Percentiles rank a stretch among this genome's conserved stretches.
phyloP scores from a whole-genome alignment of 1,139 yeast species.

The Suhomyces anneliseae region DNA sequence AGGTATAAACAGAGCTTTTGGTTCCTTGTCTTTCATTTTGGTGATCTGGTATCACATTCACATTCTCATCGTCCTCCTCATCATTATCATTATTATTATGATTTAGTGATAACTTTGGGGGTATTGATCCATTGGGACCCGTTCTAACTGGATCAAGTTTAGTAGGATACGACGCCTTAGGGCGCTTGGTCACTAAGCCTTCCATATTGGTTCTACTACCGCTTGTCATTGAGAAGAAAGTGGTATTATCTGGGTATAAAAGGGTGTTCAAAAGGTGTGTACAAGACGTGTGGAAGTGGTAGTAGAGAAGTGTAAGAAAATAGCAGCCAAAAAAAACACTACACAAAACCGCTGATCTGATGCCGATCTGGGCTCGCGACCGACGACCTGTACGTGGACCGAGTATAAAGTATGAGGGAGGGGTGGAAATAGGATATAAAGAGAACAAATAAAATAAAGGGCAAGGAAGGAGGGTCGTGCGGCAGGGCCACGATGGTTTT shows the following conservation, averaged over 20 bases:
- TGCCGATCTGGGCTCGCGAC: neutral
- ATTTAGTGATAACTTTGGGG: neutral
- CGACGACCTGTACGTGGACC: too few relatives aligned
- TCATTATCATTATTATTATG: too few relatives aligned
- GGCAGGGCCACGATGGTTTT: too few relatives aligned
- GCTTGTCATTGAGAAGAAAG: neutral
- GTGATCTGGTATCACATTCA: too few relatives aligned
- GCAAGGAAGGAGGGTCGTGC: too few relatives aligned
- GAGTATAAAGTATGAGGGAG: too few relatives aligned
- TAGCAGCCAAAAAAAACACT: neutral
- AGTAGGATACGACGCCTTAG: neutral
- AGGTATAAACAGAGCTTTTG: neutral
- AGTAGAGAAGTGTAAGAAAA: neutral
- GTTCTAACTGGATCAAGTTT: neutral
- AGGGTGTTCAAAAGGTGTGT: neutral
- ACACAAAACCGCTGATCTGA: neutral
- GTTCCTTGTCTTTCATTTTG: neutral
- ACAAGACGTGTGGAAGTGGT: neutral
- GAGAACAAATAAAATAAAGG: too few relatives aligned
- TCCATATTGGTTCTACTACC: too few relatives aligned
- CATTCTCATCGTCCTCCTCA: too few relatives aligned
- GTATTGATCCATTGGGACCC: neutral
- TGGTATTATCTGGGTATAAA: too few relatives aligned
- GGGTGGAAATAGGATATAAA: too few relatives aligned
- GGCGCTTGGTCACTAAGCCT: slow-evolving; percentile 1